Evolutionary conservation across 176 grass and related monocot species (phyloP).

Genomic region (Ensete glaucum): DNA sequence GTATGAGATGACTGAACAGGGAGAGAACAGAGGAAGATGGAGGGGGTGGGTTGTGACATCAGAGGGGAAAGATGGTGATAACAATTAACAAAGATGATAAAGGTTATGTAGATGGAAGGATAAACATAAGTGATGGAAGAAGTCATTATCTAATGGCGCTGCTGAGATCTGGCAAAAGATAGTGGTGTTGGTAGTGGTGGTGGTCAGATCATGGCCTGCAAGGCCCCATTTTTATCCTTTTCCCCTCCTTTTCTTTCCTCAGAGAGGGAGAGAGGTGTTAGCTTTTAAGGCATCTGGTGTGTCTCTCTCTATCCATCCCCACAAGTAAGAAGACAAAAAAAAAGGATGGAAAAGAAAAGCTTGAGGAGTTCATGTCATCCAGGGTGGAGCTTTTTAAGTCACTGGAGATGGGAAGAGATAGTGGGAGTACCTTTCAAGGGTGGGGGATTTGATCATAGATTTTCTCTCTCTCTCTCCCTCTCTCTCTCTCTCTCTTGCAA

Average conservation of each 20-base stretch:
- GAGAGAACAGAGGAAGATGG: neutral
- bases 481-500: too few relatives aligned
- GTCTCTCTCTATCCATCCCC: slow-evolving; percentile 5
- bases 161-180: slow-evolving; percentile 65
- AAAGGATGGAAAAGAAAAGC: neutral
- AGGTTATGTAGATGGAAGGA: neutral
- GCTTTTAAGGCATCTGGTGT: neutral
- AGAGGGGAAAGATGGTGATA: neutral
- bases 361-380: slow-evolving; percentile 14
- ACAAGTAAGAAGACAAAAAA: neutral
- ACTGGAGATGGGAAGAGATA: slow-evolving; percentile 22
- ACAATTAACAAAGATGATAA: too few relatives aligned
- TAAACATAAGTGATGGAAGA: neutral
- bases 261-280: neutral
- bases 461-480: neutral
- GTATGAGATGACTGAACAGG: neutral
- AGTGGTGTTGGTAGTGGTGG: slow-evolving; percentile 39
- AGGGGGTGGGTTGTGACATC: neutral
- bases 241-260: neutral
- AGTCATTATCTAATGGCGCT: slow-evolving; percentile 10
- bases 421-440: slow-evolving; percentile 92
- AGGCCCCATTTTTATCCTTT: neutral
- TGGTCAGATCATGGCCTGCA: neutral
- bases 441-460: slow-evolving; percentile 7
- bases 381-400: slow-evolving; percentile 19